Conservation (phyloP, 192 early-diverging fungal species). For the Entomortierella lignicola region DNA sequence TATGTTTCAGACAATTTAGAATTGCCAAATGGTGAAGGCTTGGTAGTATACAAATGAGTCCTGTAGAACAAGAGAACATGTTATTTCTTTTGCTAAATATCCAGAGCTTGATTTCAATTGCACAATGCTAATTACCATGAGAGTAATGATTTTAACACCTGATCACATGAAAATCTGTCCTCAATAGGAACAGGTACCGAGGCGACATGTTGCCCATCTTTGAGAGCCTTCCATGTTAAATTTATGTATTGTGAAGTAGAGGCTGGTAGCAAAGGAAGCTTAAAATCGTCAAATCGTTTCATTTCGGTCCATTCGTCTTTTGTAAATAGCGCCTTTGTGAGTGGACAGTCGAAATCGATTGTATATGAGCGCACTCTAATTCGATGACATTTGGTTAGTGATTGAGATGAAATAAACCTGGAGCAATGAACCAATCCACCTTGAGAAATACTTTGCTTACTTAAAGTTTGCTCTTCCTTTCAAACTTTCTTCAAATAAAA, state of each 20-base stretch:
- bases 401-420: neutral
- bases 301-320: constrained; percentile 43
- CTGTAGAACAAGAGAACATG: constrained; percentile 4
- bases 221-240: constrained; percentile 29
- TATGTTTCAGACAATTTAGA: constrained; percentile 43
- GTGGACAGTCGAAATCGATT: neutral
- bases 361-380: neutral
- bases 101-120: no score
- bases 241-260: constrained; percentile 18
- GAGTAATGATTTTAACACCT: constrained; percentile 26
- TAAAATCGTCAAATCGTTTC: constrained; percentile 20
- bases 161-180: constrained; percentile 39
- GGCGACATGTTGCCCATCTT: constrained; percentile 27
- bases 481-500: neutral
- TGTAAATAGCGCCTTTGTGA: constrained; percentile 27
- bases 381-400: neutral
- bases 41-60: constrained; percentile 36
- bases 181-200: constrained; percentile 34
- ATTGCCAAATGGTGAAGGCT: constrained; percentile 42
- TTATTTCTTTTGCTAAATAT: neutral
- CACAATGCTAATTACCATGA: constrained; percentile 20
- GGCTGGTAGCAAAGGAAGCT: constrained; percentile 24
- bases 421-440: neutral
- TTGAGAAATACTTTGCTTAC: neutral
- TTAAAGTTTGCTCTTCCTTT: neutral